phyloP scores from a whole-genome alignment of 768 basidiomycete species.

The Psilocybe tampanensis region DNA sequence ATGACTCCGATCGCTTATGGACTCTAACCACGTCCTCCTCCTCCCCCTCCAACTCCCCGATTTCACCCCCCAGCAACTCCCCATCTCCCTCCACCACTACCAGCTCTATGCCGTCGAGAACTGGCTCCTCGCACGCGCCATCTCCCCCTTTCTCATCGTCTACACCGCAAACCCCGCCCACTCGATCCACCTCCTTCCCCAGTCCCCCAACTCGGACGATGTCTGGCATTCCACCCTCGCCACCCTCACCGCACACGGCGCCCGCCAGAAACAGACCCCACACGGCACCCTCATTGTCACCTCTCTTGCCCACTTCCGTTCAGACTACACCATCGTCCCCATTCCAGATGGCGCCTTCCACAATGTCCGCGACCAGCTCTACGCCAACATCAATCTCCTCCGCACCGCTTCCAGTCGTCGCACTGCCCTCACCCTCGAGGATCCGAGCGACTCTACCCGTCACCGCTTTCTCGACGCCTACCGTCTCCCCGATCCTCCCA shows the following conservation, averaged over 20 bases:
- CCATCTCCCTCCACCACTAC: conserved; percentile 58
- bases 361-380: conserved; percentile 64
- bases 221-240: conserved; percentile 45
- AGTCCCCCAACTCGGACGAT: conserved; percentile 35
- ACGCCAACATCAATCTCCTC: conserved; percentile 80
- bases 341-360: conserved; percentile 74
- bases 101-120: conserved; percentile 89
- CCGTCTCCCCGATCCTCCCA: conserved; percentile 49
- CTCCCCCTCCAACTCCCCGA: conserved; percentile 33
- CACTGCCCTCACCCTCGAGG: conserved; percentile 72
- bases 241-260: conserved; percentile 66
- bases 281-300: conserved; percentile 78
- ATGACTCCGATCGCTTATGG: conserved; percentile 13
- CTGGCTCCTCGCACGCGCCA: conserved; percentile 72
- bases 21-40: conserved; percentile 9
- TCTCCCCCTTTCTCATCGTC: conserved; percentile 65
- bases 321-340: conserved; percentile 83
- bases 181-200: conserved; percentile 47
- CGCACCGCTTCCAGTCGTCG: conserved; percentile 87
- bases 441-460: conserved; percentile 81
- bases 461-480: conserved; percentile 79
- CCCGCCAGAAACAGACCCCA: conserved; percentile 72
- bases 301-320: conserved; percentile 85
- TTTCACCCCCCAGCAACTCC: conserved; percentile 38
- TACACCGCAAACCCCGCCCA: conserved; percentile 77